A percentile compares a stretch with the other conserved stretches of the same genome.
Evolutionary conservation across 1,284 basidiomycete genomes (phyloP).

Genomic region (Papiliotrema fonsecae): DNA sequence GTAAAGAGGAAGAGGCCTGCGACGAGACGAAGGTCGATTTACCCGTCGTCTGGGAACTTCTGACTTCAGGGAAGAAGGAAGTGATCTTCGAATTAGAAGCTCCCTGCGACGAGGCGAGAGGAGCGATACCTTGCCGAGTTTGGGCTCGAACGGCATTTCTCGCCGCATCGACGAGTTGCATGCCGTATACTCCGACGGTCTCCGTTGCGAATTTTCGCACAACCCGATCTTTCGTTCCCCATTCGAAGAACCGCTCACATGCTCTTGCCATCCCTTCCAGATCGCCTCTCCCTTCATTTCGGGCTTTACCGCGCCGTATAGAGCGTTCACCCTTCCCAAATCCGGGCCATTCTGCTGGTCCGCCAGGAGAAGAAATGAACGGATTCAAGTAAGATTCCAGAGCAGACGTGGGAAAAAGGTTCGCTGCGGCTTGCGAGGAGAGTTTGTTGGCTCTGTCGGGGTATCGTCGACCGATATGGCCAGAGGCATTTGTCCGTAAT

Average conservation of each 20-base stretch:
- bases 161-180: slow-evolving; percentile 31
- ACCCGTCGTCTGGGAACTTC: neutral
- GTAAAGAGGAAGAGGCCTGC: neutral
- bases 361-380: slow-evolving; percentile 20
- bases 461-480: slow-evolving; percentile 55
- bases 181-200: slow-evolving; percentile 30
- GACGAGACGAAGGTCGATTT: neutral
- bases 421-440: slow-evolving; percentile 46
- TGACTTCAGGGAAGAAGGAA: slow-evolving; percentile 11
- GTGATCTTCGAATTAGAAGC: slow-evolving; percentile 14
- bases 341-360: slow-evolving; percentile 36
- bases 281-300: slow-evolving; percentile 46
- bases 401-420: slow-evolving; percentile 62
- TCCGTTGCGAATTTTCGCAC: slow-evolving; percentile 40
- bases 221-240: slow-evolving; percentile 66
- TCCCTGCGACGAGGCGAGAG: slow-evolving; percentile 4
- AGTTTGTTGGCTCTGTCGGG: slow-evolving; percentile 60
- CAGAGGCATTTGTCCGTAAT: slow-evolving; percentile 63
- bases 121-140: neutral
- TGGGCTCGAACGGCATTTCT: slow-evolving; percentile 17
- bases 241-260: slow-evolving; percentile 83
- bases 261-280: slow-evolving; percentile 65
- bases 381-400: slow-evolving; percentile 71
- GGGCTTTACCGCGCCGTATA: slow-evolving; percentile 23
- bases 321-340: slow-evolving; percentile 28